Conservation (phyloP, 345 rosid species). For the Linum trigynum region DNA sequence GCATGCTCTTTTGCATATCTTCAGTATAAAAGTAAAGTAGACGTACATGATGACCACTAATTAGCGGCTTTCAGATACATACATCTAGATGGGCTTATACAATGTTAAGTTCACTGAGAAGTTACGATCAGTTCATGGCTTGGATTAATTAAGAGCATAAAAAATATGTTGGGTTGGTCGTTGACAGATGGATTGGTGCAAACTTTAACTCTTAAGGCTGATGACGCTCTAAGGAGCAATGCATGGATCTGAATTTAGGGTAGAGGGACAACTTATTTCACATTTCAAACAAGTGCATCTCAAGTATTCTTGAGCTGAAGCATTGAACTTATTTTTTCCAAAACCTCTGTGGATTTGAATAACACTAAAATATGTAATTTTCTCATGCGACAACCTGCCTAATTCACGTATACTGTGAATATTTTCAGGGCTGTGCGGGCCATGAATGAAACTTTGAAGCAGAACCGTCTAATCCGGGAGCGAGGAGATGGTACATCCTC, state of each 20-base stretch:
- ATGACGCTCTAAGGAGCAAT: neutral
- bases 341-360: neutral
- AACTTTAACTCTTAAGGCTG: neutral
- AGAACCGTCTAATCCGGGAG: conserved; percentile 65
- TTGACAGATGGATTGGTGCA: neutral
- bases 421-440: conserved; percentile 91
- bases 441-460: conserved; percentile 93
- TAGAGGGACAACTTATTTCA: neutral
- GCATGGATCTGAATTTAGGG: neutral
- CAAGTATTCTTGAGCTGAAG: neutral
- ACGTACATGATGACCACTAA: neutral
- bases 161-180: neutral
- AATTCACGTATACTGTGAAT: conserved; percentile 9
- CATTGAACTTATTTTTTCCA: neutral
- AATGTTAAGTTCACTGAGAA: too few relatives aligned
- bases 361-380: neutral
- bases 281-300: neutral
- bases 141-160: neutral
- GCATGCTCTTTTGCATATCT: neutral
- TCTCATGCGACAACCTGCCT: conserved; percentile 3
- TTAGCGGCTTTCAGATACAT: neutral
- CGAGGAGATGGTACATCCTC: conserved; percentile 41
- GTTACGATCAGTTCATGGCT: too few relatives aligned
- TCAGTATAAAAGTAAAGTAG: neutral
- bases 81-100: neutral